Conservation (phyloP, 2,329 filamentous ascomycete species). For the Trichoderma guizhouense region DNA sequence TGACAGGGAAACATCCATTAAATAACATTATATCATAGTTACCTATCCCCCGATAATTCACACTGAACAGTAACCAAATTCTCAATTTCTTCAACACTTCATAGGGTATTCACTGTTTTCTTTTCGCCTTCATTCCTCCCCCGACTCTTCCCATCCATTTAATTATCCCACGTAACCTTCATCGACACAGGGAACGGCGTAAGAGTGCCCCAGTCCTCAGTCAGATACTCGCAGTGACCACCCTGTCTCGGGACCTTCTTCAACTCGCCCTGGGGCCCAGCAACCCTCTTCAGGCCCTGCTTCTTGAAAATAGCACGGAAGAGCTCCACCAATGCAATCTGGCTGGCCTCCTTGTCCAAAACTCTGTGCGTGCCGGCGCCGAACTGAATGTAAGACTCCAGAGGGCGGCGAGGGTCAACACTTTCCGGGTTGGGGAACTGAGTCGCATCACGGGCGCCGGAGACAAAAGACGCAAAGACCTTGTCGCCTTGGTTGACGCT, state of each 20-base stretch:
- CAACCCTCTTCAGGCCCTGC: slow-evolving; percentile 57
- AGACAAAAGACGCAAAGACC: slow-evolving; percentile 60
- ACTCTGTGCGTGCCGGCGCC: slow-evolving; percentile 60
- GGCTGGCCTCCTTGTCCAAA: slow-evolving; percentile 58
- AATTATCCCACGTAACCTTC: slow-evolving; percentile 51
- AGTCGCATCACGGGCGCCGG: slow-evolving; percentile 52
- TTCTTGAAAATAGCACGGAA: slow-evolving; percentile 62
- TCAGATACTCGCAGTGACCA: slow-evolving; percentile 60
- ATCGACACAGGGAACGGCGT: slow-evolving; percentile 50
- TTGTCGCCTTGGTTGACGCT: slow-evolving; percentile 54
- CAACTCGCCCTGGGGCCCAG: slow-evolving; percentile 62
- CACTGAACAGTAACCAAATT: not conserved
- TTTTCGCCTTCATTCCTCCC: not conserved
- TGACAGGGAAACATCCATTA: not conserved
- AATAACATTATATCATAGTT: not conserved
- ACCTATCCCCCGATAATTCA: not conserved
- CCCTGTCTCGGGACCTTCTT: slow-evolving; percentile 60
- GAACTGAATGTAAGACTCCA: slow-evolving; percentile 63
- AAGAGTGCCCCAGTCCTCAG: slow-evolving; percentile 58
- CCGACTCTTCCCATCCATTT: slow-evolving; percentile 2
- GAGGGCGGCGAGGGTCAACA: slow-evolving; percentile 61
- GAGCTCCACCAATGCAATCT: slow-evolving; percentile 63
- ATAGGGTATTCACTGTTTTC: not conserved
- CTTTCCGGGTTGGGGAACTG: slow-evolving; percentile 60
- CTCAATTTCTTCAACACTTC: no score